These are phyloP conservation scores for Naegleria gruberi DNA, from an alignment of 208 protist genomes.

Conservation along the genomic window DNA sequence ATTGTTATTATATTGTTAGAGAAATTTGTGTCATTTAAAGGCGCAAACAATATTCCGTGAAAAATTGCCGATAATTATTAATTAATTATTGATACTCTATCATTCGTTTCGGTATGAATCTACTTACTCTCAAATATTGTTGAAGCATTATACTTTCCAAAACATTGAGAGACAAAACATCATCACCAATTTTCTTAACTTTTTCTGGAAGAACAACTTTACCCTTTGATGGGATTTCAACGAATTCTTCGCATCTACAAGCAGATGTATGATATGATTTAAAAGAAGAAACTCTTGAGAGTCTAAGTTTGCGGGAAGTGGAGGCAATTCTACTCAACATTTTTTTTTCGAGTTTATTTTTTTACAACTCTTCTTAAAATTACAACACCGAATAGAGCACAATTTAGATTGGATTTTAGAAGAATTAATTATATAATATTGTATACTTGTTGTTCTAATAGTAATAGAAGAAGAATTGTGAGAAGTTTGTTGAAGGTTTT, in stretches of 20 bases:
- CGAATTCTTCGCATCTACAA: background rate
- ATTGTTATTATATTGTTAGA: too few relatives aligned
- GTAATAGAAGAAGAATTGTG: too few relatives aligned
- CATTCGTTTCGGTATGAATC: too few relatives aligned
- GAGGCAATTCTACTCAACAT: background rate
- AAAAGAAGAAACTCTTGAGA: background rate
- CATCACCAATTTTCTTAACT: background rate
- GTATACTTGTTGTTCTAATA: too few relatives aligned
- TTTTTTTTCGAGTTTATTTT: background rate
- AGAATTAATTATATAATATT: too few relatives aligned
- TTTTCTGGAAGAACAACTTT: background rate
- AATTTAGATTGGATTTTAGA: too few relatives aligned
- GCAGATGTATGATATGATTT: background rate
- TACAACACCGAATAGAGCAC: too few relatives aligned
- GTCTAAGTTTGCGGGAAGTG: background rate
- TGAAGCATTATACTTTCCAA: background rate
- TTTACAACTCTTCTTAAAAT: background rate
- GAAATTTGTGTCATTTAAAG: too few relatives aligned
- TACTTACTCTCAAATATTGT: conserved; percentile 13
- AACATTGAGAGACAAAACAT: background rate
- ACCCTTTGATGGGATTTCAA: conserved; percentile 1
- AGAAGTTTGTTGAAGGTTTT: too few relatives aligned
- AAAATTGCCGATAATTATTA: too few relatives aligned
- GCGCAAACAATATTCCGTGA: too few relatives aligned
- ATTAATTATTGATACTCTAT: too few relatives aligned